Base-by-base conservation (phyloP, 768 basidiomycete species). In the Serpula lacrymans region DNA sequence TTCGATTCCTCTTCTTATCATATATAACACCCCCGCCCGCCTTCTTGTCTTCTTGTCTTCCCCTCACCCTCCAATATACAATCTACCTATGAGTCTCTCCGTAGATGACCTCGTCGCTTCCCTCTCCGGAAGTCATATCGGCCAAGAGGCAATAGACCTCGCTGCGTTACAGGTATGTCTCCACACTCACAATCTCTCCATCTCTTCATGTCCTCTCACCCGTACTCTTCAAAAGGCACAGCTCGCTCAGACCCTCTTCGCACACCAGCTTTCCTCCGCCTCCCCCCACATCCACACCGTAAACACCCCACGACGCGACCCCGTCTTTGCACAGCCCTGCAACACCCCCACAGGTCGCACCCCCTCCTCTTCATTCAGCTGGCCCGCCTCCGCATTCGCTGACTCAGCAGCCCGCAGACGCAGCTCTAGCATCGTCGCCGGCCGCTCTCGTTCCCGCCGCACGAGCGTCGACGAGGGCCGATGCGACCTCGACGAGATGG, bases 51-150 rank as follows among this genome's bases (percentile, higher is more conserved):
- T 26, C 24, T 42, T 26, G 18, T 20, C 34, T 37, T 35, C 28
- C 48, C 27, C 41, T 21, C 49, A 29, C 43, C 14, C 27, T n/a
- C 37, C 37, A 51, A 17, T 22, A 13, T 22, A 21, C 20, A n/a
- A n/a, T n/a, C n/a, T n/a, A n/a, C n/a, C 43, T 44, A 76, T 75
- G 74, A 71, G 60, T 48, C 34, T 70, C 43, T 67, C 74, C 33
- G 62, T 75, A 26, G 73, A 75, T 54, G 73, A 75, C 62, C 75
- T 75, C 52, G 67, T 75, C 39, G 63, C 72, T 16, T 74, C 72
- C 9, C 47, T 75, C 50, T 63, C 58, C 30, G 50, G 66, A 2
- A 70, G 63, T 54, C 73, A 75, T 64, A 72, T 75, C 53, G 72
- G 72, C 44, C 75, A 75, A 49, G 73, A 75, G 49, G 71, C 72